Evolutionary conservation across 2,329 filamentous ascomycete species (phyloP).

Genomic region (Acephala macrosclerotiorum): DNA sequence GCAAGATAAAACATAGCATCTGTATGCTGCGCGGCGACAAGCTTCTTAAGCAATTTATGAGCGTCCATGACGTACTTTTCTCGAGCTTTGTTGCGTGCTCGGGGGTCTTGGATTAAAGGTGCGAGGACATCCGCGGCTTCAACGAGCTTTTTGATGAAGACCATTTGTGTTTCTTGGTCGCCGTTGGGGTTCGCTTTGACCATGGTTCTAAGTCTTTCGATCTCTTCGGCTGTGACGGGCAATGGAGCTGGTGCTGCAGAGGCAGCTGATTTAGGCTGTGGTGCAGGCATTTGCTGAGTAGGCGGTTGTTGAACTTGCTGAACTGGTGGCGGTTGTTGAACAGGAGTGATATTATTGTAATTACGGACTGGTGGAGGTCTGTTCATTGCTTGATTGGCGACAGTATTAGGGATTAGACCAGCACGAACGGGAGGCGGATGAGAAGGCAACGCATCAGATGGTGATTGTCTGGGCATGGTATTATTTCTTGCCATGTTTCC

Average conservation of each 20-base stretch:
- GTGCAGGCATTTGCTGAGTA: conserved; percentile 3
- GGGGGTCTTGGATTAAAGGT: conserved; percentile 69
- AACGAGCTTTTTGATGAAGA: conserved; percentile 81
- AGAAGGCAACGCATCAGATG: conserved; percentile 55
- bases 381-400: conserved; percentile 59
- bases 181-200: conserved; percentile 72
- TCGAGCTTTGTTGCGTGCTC: conserved; percentile 75
- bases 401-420: conserved; percentile 65
- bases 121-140: conserved; percentile 84
- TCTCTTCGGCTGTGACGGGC: conserved; percentile 75
- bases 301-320: conserved; percentile 5
- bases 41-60: conserved; percentile 90
- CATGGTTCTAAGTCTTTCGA: conserved; percentile 74
- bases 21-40: conserved; percentile 73
- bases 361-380: conserved; percentile 61
- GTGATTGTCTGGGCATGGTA: conserved; percentile 33
- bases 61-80: conserved; percentile 88
- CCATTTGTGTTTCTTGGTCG: conserved; percentile 75
- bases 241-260: conserved; percentile 32
- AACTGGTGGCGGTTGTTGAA: conserved; percentile 25
- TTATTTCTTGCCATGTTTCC: conserved; percentile 30
- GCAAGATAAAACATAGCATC: conserved; percentile 96
- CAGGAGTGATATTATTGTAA: conserved; percentile 40
- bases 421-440: conserved; percentile 70
- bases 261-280: conserved; percentile 12